Base-by-base conservation (phyloP, 1,139 yeast genomes). In the Casaregolazyma suthepensis region DNA sequence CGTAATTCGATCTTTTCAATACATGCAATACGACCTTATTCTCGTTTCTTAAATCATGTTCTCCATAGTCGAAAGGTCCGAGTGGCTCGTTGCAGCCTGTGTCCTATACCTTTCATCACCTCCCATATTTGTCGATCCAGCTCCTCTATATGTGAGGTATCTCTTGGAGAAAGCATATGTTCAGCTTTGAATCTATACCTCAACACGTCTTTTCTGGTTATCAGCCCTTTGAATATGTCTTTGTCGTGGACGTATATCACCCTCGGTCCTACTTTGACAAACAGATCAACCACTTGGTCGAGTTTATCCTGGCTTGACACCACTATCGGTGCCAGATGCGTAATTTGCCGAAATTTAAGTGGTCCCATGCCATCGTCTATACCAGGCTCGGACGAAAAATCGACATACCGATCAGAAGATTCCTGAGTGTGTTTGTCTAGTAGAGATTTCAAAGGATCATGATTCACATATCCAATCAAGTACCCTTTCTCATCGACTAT, bases 251-350 rank as follows among this genome's bases (percentile, higher is more conserved):
- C 84, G 48, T 87, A 73, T 1, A 93, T 77, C 43, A 83, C 78
- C 43, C 89, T 74, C 3, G 97, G 96, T 0, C 98, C 97, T 43
- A 90, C 67, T 59, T 86, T 84, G 55, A 81, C 79, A 67, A 93
- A 93, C 18, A 88, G 72, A 48, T 85, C 87, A 56, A 84, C 72
- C 1, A 85, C 79, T 43, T 79, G 77, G 58, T 85, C 87, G 42
- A 90, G 71, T 0, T 87, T 77, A 0, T 84, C 75, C 37, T 71
- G 67, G 1, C 80, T 69, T 51, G 77, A 74, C 0, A 88, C 82
- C 0, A 81, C 76, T 18, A 90, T 67, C 1, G 96, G 95, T 13
- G 89, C 80, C 20, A 68, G 64, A 22, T 43, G 35, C 7, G 45
- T 47, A 10, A 47, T 18, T 15, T 38, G 29, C 2, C 44, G 44